Evolutionary conservation across 805 yeast species (phyloP), one percentile per base, ranked within the genome.

Genomic region (Candida wancherniae): DNA sequence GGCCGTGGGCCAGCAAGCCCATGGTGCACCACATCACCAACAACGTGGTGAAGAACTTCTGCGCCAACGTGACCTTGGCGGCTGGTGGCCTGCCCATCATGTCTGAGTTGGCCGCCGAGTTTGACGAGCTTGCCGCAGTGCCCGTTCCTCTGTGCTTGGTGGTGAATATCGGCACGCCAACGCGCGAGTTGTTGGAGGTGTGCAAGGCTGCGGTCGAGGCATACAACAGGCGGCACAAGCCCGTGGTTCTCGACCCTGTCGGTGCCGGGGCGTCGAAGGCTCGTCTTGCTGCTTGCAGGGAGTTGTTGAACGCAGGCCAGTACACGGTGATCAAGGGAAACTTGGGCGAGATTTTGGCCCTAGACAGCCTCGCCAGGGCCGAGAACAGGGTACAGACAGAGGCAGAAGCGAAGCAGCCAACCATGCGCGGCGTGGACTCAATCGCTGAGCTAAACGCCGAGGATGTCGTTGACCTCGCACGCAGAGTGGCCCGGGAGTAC

Each of bases 21-120:
- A 55, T 87, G 42, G 78, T 85, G 6, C 96, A 88, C 49, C 94
- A 87, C 47, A 80, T 88, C 36, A 87, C 95, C 13, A 87, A 87
- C 50, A 72, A 70, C 34, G 96, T 88, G n/a, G 95, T 84, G 16
- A 84, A 84, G 49, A 83, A 84, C 53, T 77, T 84, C 50, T 80
- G 87, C 36, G 96, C 97, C 5, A 87, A 87, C 49, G 84, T 84
- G 5, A 75, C 92, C 0, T 61, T 88, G 34, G 86, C 96, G 0
- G 58, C 81, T 12, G 94, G 94, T 4, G 92, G 81, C 0, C 79
- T 94, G 2, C 96, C 97, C 1, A 77, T 84, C 12, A 87, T 87
- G 96, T 79, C 92, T 12, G 94, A 84, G 47, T 65, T 77, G 21
- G 47, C 63, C 1, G 70, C 65, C 1, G 96, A 88, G 47, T 86